A percentile compares a stretch with the other conserved stretches of the same genome.
Evolutionary conservation across 1,139 yeast genomes (phyloP).

Genomic region (Suzukiozyma palmioleophila): DNA sequence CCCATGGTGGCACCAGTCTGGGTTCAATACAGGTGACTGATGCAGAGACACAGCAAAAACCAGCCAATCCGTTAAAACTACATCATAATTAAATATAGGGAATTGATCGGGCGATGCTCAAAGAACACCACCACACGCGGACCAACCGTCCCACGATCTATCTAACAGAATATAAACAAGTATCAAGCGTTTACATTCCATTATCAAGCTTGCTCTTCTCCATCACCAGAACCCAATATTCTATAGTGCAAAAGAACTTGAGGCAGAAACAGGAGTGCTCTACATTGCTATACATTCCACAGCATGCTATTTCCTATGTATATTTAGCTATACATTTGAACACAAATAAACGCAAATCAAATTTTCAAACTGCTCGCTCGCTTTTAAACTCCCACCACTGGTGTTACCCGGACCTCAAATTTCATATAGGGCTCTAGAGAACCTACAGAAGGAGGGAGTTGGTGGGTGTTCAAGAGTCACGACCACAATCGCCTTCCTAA

Average conservation of each 20-base stretch:
- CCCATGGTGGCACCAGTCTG: no score
- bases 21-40: no score
- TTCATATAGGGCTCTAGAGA: no score
- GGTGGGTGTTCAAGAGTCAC: no score
- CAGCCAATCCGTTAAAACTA: no score
- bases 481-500: no score
- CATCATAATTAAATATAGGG: conserved; percentile 12
- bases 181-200: conserved; percentile 32
- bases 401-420: no score
- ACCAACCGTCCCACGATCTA: conserved; percentile 40
- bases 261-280: conserved; percentile 71
- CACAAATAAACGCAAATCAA: no score
- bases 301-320: background rate
- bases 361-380: no score
- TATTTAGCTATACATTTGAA: background rate
- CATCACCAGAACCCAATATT: conserved; percentile 61
- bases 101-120: conserved; percentile 8
- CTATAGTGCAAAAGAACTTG: conserved; percentile 49
- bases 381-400: no score
- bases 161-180: conserved; percentile 27
- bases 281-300: background rate
- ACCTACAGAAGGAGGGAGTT: no score
- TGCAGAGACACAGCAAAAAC: no score
- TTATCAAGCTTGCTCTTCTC: conserved; percentile 60
- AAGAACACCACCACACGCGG: conserved; percentile 18